Evolutionary conservation across 208 protist genomes (phyloP), one percentile per base, ranked within the genome.

Genomic region (Leishmania martiniquensis): DNA sequence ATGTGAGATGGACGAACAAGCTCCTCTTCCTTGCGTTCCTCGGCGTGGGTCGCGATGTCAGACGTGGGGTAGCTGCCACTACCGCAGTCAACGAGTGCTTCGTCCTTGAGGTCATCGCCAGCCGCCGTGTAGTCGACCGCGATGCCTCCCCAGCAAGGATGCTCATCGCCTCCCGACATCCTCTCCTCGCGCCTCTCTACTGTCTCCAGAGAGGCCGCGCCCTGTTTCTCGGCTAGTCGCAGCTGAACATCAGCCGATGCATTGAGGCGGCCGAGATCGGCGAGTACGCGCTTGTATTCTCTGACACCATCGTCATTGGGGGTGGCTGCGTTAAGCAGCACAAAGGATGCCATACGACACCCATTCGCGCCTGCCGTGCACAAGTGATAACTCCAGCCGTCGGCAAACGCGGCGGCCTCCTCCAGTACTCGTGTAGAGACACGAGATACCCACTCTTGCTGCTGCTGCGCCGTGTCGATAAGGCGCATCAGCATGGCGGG

Each of bases 301-400:
- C 44, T 12, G 17, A 87, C 67, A 2, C 72, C 80, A 17, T 76
- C 72, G 1, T 55, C 84, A 65, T 82, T 84, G 4, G 72, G 72
- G 17, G 72, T 80, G 39, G 79, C 71, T 9, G 80, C 45, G 57
- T 83, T 79, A 15, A 87, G 76, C 52, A 87, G 51, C 49, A 80
- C 77, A 47, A 87, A 87, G 52, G 76, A 79, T 0, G 67, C 84
- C 71, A 87, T 80, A 25, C 69, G 72, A 7, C 73, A 80, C 22
- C 79, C 79, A 49, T 81, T 76, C 15, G 57, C 47, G 54, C 62
- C 57, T 4, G 74, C 72, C 1, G 49, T 54, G 49, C 68, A 69
- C 29, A 87, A 29, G n/a, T 78, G 84, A 29, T 80, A 68, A 29
- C 4, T 71, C 73, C 78, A 87, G 3, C 72, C 76, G 20, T 87